phyloP scores from a whole-genome alignment of 345 rosid species.

The Hibiscus tridactylites region DNA sequence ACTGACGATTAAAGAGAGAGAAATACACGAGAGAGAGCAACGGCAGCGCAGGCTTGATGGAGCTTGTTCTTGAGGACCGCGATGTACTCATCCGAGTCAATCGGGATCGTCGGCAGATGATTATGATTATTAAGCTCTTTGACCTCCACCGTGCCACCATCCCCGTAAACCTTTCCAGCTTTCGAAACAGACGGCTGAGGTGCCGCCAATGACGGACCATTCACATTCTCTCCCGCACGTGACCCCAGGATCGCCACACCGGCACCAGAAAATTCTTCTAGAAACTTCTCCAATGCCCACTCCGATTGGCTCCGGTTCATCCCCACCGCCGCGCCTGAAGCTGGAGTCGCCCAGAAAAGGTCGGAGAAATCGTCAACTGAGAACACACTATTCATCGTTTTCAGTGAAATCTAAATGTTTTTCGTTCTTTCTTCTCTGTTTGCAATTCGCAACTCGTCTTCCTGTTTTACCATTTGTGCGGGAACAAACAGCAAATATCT shows the following conservation, averaged over 20 bases:
- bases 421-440: background rate
- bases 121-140: slow-evolving; percentile 18
- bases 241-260: slow-evolving; percentile 20
- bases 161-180: slow-evolving; percentile 24
- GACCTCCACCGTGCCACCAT: slow-evolving; percentile 42
- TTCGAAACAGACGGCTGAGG: slow-evolving; percentile 34
- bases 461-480: background rate
- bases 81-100: slow-evolving; percentile 43
- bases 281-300: slow-evolving; percentile 59
- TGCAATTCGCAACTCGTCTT: background rate
- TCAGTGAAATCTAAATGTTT: slow-evolving; percentile 10
- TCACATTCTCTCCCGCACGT: slow-evolving; percentile 21
- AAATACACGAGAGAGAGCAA: slow-evolving; percentile 40
- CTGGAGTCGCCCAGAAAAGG: slow-evolving; percentile 39
- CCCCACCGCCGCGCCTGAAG: slow-evolving; percentile 26
- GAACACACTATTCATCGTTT: slow-evolving; percentile 46
- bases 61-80: slow-evolving; percentile 59
- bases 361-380: slow-evolving; percentile 67
- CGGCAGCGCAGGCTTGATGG: slow-evolving; percentile 74
- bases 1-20: background rate
- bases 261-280: slow-evolving; percentile 35
- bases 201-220: slow-evolving; percentile 21
- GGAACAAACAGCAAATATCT: background rate
- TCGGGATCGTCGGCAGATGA: slow-evolving; percentile 21
- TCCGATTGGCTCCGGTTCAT: slow-evolving; percentile 61